Percentiles rank a stretch among this genome's conserved stretches.
Conservation (phyloP, 352 stramenopile genomes). For the Elongisporangium senticosum region DNA sequence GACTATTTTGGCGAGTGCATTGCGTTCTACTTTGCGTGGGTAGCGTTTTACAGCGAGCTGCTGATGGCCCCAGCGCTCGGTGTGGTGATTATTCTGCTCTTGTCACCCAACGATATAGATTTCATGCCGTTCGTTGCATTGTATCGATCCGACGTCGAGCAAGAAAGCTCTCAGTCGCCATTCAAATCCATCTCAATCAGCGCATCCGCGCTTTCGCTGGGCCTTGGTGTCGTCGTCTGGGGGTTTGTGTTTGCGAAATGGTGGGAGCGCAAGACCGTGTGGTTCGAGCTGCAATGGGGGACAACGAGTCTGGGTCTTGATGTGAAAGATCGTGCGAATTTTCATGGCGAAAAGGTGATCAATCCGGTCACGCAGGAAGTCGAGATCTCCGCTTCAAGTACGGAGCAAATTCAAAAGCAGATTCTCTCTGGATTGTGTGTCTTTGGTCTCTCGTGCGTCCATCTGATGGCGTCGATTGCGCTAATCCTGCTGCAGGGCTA, state of each 20-base stretch:
- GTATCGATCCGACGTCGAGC: slow-evolving; percentile 10
- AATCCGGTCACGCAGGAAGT: slow-evolving; percentile 28
- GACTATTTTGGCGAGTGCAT: slow-evolving; percentile 87
- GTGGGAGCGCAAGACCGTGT: slow-evolving; percentile 54
- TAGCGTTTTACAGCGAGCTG: slow-evolving; percentile 74
- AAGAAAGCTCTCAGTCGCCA: background rate
- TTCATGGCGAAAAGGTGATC: slow-evolving; percentile 14
- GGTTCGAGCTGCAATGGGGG: slow-evolving; percentile 61
- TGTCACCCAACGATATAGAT: slow-evolving; percentile 7
- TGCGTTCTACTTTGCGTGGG: slow-evolving; percentile 90
- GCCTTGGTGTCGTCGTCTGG: slow-evolving; percentile 32
- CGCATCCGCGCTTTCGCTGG: slow-evolving; percentile 7
- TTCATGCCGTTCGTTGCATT: slow-evolving; percentile 19
- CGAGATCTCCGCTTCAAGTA: slow-evolving; percentile 14
- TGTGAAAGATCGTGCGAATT: slow-evolving; percentile 18
- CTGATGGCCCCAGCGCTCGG: slow-evolving; percentile 43
- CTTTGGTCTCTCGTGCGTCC: slow-evolving; percentile 9
- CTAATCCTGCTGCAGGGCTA: slow-evolving; percentile 27
- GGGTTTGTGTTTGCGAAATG: slow-evolving; percentile 44
- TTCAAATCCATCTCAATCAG: slow-evolving; percentile 3
- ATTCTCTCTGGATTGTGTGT: slow-evolving; percentile 14
- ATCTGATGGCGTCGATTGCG: slow-evolving; percentile 18
- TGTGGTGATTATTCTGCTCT: slow-evolving; percentile 21
- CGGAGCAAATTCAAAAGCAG: slow-evolving; percentile 9
- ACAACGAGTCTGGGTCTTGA: slow-evolving; percentile 12